These are phyloP conservation scores for Hypericum perforatum DNA, from an alignment of 345 rosid genomes.

Conservation along the genomic window DNA sequence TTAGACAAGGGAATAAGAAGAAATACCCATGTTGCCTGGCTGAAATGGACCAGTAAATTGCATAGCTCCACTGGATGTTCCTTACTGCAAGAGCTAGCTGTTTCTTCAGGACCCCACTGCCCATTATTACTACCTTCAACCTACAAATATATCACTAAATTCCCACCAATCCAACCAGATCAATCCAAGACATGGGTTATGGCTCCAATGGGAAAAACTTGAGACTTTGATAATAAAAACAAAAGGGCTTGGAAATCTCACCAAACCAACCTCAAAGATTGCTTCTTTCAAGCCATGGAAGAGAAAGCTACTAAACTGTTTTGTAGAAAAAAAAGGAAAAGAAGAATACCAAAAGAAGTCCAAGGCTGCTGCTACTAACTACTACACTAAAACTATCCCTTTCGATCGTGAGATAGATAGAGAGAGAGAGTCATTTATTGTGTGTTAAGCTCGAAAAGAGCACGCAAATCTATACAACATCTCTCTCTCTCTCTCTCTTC, in stretches of 20 bases:
- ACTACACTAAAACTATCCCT: too few species aligned
- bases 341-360: too few species aligned
- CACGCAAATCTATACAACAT: too few species aligned
- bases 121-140: slow-evolving; percentile 26
- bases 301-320: neutral
- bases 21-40: slow-evolving; percentile 65
- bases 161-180: neutral
- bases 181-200: neutral
- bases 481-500: too few species aligned
- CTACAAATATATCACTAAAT: neutral
- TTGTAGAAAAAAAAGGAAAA: too few species aligned
- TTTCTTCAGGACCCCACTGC: slow-evolving; percentile 46
- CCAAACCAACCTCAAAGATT: neutral
- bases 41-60: slow-evolving; percentile 87
- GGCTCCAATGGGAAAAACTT: too few species aligned
- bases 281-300: slow-evolving; percentile 4
- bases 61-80: slow-evolving; percentile 85
- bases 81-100: slow-evolving; percentile 77
- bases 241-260: neutral
- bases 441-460: too few species aligned
- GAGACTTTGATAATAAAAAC: neutral
- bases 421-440: too few species aligned
- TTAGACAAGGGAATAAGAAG: neutral
- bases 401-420: too few species aligned
- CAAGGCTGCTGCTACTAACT: too few species aligned